phyloP scores from a whole-genome alignment of 2,329 filamentous ascomycete genomes.

The Plectosphaerella plurivora region DNA sequence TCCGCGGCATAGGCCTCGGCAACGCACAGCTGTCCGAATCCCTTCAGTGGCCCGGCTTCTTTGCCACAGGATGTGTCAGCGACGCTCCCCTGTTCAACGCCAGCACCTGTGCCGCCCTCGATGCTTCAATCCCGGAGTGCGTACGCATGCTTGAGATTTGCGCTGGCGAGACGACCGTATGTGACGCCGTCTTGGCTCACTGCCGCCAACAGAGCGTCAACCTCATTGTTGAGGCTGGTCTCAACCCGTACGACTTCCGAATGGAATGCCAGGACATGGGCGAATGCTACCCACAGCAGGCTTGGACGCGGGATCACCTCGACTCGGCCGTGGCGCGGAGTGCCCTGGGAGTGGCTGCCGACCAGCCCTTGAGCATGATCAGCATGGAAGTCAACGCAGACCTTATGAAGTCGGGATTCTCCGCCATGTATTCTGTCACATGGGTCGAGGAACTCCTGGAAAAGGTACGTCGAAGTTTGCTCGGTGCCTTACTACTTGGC shows the following conservation, averaged over 20 bases:
- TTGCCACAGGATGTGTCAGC: neutral
- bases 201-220: slow-evolving; percentile 2
- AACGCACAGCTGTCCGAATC: slow-evolving; percentile 2
- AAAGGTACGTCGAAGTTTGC: neutral
- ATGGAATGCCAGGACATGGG: neutral
- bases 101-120: neutral
- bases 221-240: slow-evolving; percentile 1
- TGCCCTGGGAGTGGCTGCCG: neutral
- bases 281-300: neutral
- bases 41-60: slow-evolving; percentile 4
- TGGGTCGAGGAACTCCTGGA: neutral
- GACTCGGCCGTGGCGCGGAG: neutral
- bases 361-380: neutral
- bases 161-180: neutral
- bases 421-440: neutral
- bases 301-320: slow-evolving; percentile 1
- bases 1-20: slow-evolving; percentile 1
- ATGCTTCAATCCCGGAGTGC: slow-evolving; percentile 1
- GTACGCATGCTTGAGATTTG: neutral
- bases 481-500: too few species aligned
- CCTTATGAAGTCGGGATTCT: neutral
- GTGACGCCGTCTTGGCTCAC: neutral
- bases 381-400: neutral
- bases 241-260: slow-evolving; percentile 2
- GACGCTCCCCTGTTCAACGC: neutral